Percentiles rank a stretch among this genome's conserved stretches.
Conservation (phyloP, 495 filamentous ascomycete genomes). For the Aspergillus bertholletiae region DNA sequence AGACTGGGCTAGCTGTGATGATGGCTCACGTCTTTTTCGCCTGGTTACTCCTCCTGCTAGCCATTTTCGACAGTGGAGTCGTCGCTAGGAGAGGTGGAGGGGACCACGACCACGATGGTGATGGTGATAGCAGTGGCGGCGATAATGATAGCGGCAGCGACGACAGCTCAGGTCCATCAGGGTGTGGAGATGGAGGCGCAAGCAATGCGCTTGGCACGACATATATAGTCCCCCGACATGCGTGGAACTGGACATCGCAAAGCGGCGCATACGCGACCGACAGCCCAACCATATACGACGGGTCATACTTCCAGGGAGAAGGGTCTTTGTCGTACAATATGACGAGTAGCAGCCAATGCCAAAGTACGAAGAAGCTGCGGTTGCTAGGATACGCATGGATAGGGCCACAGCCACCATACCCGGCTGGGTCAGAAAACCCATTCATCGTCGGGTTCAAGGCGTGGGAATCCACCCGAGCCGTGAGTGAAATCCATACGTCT, state of each 20-base stretch:
- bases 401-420: slow-evolving; percentile 1
- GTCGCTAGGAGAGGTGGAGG: slow-evolving; percentile 1
- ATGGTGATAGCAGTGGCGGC: not conserved
- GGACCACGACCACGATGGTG: not conserved
- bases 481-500: not conserved
- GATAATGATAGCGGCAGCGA: not conserved
- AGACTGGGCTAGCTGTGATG: not conserved
- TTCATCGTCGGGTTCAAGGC: slow-evolving; percentile 4
- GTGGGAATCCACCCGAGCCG: not conserved
- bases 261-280: not conserved
- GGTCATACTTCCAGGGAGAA: slow-evolving; percentile 5
- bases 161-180: not conserved
- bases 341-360: not conserved
- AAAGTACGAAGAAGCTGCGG: not conserved
- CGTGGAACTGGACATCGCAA: slow-evolving; percentile 2
- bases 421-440: not conserved
- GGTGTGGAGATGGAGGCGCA: not conserved
- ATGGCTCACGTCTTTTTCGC: not conserved
- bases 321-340: not conserved
- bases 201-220: not conserved
- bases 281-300: slow-evolving; percentile 3
- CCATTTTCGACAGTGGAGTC: not conserved
- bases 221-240: slow-evolving; percentile 1
- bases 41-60: not conserved
- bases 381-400: slow-evolving; percentile 3